Evolutionary conservation across 2,329 filamentous ascomycete species (phyloP).

Genomic region (Nemania sp.): DNA sequence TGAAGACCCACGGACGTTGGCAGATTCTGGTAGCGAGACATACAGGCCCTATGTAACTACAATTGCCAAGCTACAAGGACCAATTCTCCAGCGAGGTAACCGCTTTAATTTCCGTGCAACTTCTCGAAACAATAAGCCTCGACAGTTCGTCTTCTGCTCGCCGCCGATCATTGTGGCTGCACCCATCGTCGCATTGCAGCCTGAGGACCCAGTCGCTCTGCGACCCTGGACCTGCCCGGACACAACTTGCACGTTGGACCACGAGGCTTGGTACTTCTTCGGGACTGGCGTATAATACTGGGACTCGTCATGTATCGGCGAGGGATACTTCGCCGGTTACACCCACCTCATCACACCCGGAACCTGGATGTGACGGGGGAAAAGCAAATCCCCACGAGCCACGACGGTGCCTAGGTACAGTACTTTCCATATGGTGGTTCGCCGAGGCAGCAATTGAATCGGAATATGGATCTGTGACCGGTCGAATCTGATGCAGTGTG

Average conservation of each 20-base stretch:
- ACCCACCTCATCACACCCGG: conserved; percentile 23
- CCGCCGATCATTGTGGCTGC: conserved; percentile 34
- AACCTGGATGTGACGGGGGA: conserved; percentile 20
- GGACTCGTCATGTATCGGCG: conserved; percentile 17
- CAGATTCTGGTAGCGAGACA: conserved; percentile 30
- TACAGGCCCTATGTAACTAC: conserved; percentile 1
- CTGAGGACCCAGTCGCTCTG: not conserved
- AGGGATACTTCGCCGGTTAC: conserved; percentile 12
- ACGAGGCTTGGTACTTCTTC: conserved; percentile 21
- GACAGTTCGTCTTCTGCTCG: conserved; percentile 32
- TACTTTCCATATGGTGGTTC: conserved; percentile 9
- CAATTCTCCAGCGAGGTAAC: conserved; percentile 21
- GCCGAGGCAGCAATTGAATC: conserved; percentile 13
- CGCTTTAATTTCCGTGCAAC: conserved; percentile 23
- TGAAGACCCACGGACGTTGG: conserved; percentile 25
- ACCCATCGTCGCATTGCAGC: conserved; percentile 21
- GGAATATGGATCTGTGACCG: conserved; percentile 19
- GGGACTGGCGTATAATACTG: not conserved
- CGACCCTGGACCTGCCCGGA: not conserved
- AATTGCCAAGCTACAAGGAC: conserved; percentile 26
- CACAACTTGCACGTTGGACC: conserved; percentile 6
- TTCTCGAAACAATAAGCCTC: conserved; percentile 10
- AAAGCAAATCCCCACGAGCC: conserved; percentile 31
- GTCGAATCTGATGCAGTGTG: conserved; percentile 26
- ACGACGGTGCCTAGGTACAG: conserved; percentile 12